Base-by-base conservation (phyloP, 192 early-diverging fungal species). In the Spizellomyces punctatus region DNA sequence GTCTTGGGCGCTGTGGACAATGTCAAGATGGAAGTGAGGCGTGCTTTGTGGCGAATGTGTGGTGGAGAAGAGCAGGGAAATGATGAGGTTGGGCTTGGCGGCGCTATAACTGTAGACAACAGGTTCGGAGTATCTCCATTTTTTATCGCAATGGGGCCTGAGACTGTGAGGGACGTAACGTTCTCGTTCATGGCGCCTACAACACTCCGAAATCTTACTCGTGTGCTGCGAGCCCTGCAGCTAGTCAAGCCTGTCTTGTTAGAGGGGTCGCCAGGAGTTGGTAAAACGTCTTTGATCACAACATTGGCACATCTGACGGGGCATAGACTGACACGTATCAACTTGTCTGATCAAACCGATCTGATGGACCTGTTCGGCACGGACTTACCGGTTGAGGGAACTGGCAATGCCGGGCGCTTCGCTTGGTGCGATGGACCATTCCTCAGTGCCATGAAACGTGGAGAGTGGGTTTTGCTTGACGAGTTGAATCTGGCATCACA, bases 401-500 rank as follows among this genome's bases (percentile, higher is more conserved):
- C 69, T 19, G 94, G 91, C 6, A 88, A 82, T 68, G 90, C 77
- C 43, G 86, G 92, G 46, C 89, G 93, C 78, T 99, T 99, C 81
- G 93, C 93, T 8, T 99, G 98, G 98, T 84, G 96, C 63, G 96
- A 96, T 73, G 98, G 95, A 17, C 96, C 96, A 1, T 99, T 99
- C 78, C 82, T 99, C 68, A 87, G 91, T 59, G 98, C 98, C 12
- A 96, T 99, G 91, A 88, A 96, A 82, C 83, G 79, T 16, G 98
- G 98, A 8, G 92, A 94, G 77, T 99, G 98, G 98, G 94, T 99
- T 5, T 78, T 99, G 22, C 80, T 99, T 16, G 98, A 99, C 78
- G 98, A 99, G 73, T 86, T 98, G 65, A 99, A 99, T 76, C 83
- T 99, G 73, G 98, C 98, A n/a, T 94, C 93, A 27, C 98, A 99